A percentile compares a stretch with the other conserved stretches of the same genome.
These are phyloP conservation scores for Purpureocillium lavendulum DNA, from an alignment of 2,329 filamentous ascomycete species.

Conservation along the genomic window DNA sequence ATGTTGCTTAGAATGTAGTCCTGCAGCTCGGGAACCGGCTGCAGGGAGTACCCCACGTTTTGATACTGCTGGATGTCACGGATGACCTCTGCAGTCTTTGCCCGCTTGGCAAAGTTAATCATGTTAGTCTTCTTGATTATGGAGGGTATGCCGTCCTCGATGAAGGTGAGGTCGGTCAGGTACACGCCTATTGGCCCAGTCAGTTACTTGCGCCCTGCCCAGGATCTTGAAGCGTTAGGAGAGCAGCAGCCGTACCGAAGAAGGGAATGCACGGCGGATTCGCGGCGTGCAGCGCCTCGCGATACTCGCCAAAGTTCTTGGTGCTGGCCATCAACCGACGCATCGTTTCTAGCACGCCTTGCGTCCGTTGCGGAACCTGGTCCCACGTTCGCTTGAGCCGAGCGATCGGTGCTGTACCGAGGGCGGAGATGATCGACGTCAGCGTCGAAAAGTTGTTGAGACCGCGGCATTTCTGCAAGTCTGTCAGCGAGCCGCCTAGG, in stretches of 20 bases:
- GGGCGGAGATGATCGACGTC: conserved; percentile 93
- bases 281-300: conserved; percentile 83
- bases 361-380: conserved; percentile 80
- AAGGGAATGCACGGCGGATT: conserved; percentile 98
- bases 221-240: no score
- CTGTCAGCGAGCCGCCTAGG: no score
- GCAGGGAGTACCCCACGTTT: conserved; percentile 89
- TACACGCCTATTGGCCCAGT: conserved; percentile 62
- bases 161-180: conserved; percentile 93
- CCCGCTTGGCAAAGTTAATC: conserved; percentile 97
- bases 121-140: conserved; percentile 93
- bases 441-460: conserved; percentile 97
- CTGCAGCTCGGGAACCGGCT: conserved; percentile 83
- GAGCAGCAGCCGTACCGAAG: conserved; percentile 57
- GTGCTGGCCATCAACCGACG: conserved; percentile 91
- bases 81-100: conserved; percentile 97
- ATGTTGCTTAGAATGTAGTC: conserved; percentile 97
- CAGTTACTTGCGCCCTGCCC: no score
- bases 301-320: conserved; percentile 96
- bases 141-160: conserved; percentile 95
- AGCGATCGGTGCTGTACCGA: conserved; percentile 91
- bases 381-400: conserved; percentile 91
- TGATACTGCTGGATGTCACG: conserved; percentile 98
- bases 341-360: conserved; percentile 78
- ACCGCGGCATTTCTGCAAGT: conserved; percentile 71